Evolutionary conservation across 129 eudicot species (phyloP), one percentile per base, ranked within the genome.

Genomic region (Arctium minus): DNA sequence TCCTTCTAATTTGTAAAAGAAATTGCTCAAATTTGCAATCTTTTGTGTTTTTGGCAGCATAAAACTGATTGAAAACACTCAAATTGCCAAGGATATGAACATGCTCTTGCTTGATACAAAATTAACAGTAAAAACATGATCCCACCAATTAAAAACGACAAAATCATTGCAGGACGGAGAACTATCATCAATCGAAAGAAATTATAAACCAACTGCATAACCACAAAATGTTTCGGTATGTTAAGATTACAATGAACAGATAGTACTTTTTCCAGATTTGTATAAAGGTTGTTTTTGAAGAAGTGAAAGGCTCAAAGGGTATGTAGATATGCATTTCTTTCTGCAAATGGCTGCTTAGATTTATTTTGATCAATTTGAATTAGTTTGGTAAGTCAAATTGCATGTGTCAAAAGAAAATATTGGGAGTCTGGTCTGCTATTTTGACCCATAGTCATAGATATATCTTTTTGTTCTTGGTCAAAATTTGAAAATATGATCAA

Each of bases 341-440:
- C 12, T 36, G 2, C 30, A 60, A 60, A 9, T 72, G 79, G 46
- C 39, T 72, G 82, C 65, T 72, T 78, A 31, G 60, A 72, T 5
- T 40, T 73, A 10, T 38, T 65, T 56, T 83, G 72, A 38, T 84
- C 70, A 84, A 74, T n/a, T 79, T 78, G 83, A 73, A 78, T 73
- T 84, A 84, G 27, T 84, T 84, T 72, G 74, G 74, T 5, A 84
- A 42, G 83, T 84, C 79, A 84, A 78, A 44, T n/a, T 56, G 53
- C 79, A 44, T 27, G 81, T 36, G 56, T 70, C n/a, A 83, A 77
- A 17, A 27, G 17, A 29, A 48, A 69, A 13, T 48, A 31, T 18
- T 76, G 4, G 3, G 70, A 13, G 38, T 78, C 12, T 84, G 18
- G 79, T 56, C 73, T 60, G 46, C 53, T 50, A 9, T 79, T 22